Conservation (phyloP, 2,329 filamentous ascomycete species). For the Daldinia sp. region DNA sequence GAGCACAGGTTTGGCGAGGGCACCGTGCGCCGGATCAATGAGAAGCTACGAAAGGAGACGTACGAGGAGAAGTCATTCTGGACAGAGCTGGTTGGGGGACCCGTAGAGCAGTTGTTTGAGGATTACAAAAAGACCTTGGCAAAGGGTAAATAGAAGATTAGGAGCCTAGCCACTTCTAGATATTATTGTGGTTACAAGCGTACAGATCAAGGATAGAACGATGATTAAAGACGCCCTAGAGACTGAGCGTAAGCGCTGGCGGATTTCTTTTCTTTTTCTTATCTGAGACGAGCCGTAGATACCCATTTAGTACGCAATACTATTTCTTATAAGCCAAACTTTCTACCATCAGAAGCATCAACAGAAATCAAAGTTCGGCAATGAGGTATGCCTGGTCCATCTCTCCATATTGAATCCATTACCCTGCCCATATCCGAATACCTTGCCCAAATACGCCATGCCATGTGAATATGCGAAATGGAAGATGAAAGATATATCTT, state of each 20-base stretch:
- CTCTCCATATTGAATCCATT: constrained; percentile 31
- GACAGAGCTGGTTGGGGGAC: constrained; percentile 74
- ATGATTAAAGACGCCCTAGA: not conserved
- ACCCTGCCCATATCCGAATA: constrained; percentile 26
- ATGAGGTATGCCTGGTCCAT: constrained; percentile 19
- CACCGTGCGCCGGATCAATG: constrained; percentile 74
- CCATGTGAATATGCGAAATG: constrained; percentile 33
- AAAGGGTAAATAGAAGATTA: constrained; percentile 37
- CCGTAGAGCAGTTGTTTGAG: constrained; percentile 77
- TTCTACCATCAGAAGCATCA: constrained; percentile 15
- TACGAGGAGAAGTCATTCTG: constrained; percentile 77
- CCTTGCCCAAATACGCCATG: constrained; percentile 37
- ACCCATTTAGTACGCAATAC: constrained; percentile 28
- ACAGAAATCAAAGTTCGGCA: constrained; percentile 23
- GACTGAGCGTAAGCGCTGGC: constrained; percentile 1
- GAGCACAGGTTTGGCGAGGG: constrained; percentile 74
- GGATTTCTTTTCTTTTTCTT: constrained; percentile 6
- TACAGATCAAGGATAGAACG: not conserved
- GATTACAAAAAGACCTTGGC: constrained; percentile 69
- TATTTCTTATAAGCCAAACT: constrained; percentile 26
- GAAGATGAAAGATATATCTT: constrained; percentile 24
- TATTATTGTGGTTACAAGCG: not conserved
- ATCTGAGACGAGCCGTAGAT: constrained; percentile 29
- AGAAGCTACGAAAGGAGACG: constrained; percentile 69
- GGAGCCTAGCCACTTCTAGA: not conserved